These are phyloP conservation scores for Eucalyptus curtisii DNA, from an alignment of 345 rosid species.

Conservation along the genomic window DNA sequence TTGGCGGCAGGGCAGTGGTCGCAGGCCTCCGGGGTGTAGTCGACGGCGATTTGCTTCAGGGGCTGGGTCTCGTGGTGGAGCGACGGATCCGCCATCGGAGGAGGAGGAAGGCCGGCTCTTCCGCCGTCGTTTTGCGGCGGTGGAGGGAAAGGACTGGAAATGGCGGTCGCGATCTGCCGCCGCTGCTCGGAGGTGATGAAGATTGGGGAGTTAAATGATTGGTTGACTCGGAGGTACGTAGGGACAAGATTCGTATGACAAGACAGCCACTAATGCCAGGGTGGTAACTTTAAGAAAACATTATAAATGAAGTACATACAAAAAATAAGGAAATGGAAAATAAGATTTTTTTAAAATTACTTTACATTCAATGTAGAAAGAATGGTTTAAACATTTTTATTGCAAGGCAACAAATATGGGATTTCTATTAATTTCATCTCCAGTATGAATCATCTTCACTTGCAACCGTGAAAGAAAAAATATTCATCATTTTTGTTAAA, in stretches of 20 bases:
- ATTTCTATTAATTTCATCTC: rapidly evolving
- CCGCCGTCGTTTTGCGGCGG: neutral
- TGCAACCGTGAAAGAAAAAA: neutral
- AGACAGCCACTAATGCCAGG: neutral
- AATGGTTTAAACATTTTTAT: neutral
- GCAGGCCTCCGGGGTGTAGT: conserved; percentile 57
- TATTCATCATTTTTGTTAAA: neutral
- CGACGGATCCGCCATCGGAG: conserved; percentile 32
- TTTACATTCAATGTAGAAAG: neutral
- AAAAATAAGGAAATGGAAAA: neutral
- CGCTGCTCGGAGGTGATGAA: neutral
- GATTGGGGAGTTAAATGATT: neutral
- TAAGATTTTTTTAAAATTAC: neutral
- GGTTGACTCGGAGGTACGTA: neutral
- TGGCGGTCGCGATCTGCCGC: neutral
- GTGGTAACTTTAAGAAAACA: neutral
- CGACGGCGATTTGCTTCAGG: conserved; percentile 40
- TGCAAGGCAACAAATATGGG: neutral
- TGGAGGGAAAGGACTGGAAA: neutral
- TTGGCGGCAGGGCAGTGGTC: conserved; percentile 29
- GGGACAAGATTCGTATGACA: neutral
- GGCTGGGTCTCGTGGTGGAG: conserved; percentile 27
- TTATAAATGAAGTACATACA: no score
- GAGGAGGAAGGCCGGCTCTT: neutral
- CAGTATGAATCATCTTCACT: neutral